Evolutionary conservation across 805 yeast species (phyloP).

Genomic region (Teunomyces lycoperdinae): DNA sequence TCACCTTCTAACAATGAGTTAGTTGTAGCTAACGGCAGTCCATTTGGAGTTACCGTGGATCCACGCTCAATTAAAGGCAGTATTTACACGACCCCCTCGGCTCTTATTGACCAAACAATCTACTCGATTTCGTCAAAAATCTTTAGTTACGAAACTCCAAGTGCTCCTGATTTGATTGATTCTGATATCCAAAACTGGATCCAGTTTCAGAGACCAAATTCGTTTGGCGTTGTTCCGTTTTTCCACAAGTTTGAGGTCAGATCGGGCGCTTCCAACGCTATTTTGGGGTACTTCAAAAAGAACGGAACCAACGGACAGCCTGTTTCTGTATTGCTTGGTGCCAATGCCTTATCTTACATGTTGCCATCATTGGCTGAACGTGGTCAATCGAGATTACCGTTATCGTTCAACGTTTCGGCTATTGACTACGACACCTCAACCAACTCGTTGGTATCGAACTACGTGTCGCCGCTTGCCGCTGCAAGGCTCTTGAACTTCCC

Average conservation of each 20-base stretch:
- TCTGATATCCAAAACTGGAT: conserved; percentile 61
- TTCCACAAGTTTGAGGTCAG: conserved; percentile 66
- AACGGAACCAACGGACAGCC: conserved; percentile 35
- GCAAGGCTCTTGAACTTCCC: conserved; percentile 66
- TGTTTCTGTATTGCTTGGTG: conserved; percentile 55
- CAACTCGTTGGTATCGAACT: conserved; percentile 60
- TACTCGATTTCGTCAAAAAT: conserved; percentile 51
- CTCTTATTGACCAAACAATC: conserved; percentile 53
- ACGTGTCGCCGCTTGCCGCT: conserved; percentile 54
- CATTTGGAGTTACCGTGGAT: conserved; percentile 63
- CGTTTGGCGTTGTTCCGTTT: conserved; percentile 57
- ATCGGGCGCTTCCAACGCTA: conserved; percentile 77
- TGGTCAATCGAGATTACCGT: conserved; percentile 41
- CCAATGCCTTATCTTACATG: conserved; percentile 67
- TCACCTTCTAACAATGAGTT: not conserved
- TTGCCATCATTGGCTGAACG: conserved; percentile 50
- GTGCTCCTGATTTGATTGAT: conserved; percentile 60
- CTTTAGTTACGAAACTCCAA: conserved; percentile 68
- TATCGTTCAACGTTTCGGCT: conserved; percentile 74
- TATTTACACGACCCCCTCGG: conserved; percentile 52
- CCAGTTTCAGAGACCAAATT: conserved; percentile 47
- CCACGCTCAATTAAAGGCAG: conserved; percentile 49
- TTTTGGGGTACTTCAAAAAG: conserved; percentile 63
- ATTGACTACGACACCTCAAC: conserved; percentile 60
- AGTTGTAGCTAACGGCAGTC: conserved; percentile 21